Evolutionary conservation across 768 basidiomycete genomes (phyloP).

Genomic region (Lactarius psammicola): DNA sequence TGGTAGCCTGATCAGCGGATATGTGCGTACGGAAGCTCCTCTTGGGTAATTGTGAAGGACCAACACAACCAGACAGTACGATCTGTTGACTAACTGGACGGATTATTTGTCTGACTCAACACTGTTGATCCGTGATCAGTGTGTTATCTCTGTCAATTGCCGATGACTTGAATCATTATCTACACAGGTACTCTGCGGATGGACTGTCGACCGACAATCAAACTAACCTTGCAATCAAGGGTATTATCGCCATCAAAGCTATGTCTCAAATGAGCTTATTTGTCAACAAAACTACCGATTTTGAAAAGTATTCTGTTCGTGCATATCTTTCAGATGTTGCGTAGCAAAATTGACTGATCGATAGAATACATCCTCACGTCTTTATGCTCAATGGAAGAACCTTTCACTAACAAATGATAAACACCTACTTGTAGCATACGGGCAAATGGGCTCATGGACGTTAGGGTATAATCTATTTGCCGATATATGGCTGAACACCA

Average conservation of each 20-base stretch:
- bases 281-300: conserved; percentile 28
- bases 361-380: neutral
- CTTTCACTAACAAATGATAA: conserved; percentile 14
- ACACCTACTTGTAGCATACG: conserved; percentile 6
- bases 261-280: conserved; percentile 54
- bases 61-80: conserved; percentile 27
- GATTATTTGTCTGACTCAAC: conserved; percentile 38
- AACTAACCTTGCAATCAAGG: conserved; percentile 71
- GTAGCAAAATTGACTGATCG: neutral
- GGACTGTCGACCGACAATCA: conserved; percentile 44
- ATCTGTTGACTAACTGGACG: conserved; percentile 35
- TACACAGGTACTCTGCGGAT: conserved; percentile 25
- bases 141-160: conserved; percentile 43
- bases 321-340: neutral
- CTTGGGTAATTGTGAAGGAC: neutral
- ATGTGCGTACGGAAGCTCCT: conserved; percentile 19
- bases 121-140: conserved; percentile 53
- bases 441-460: conserved; percentile 46
- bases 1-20: conserved; percentile 29
- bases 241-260: conserved; percentile 62
- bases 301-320: conserved; percentile 33
- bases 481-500: conserved; percentile 54
- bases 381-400: conserved; percentile 22
- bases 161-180: neutral
- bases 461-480: conserved; percentile 62